Base-by-base conservation (phyloP, 768 basidiomycete genomes). In the Rhizopogon roseolus region DNA sequence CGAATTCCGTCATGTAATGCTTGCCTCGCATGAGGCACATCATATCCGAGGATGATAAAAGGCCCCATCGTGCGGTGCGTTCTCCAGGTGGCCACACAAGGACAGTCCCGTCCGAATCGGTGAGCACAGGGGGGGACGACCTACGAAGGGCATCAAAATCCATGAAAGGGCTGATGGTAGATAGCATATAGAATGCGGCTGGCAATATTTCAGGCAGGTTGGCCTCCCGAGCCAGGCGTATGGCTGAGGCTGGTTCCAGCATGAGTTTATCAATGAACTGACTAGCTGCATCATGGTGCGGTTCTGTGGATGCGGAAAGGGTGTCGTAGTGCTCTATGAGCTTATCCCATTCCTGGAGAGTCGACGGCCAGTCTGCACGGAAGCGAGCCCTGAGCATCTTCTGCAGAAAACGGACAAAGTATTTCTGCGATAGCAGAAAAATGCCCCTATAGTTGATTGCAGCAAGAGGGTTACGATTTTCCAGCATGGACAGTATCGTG, bases 181-280 rank as follows among this genome's bases (percentile, higher is more conserved):
- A 76, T 38, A 80, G 65, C 62, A 76, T 76, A 62, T 81, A 81
- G 60, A 72, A 80, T 0, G 75, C 73, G 57, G 78, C 78, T 0
- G 80, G 80, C 4, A 82, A 67, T 17, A 76, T 62, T 16, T 67
- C 63, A 16, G 66, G 69, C 14, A 79, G 61, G 50, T 71, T 64
- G 46, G 66, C 75, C 34, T 71, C 68, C 42, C 69, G 71, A 0
- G 76, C 79, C 34, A 82, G 72, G 34, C 64, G 53, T 49, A 80
- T 76, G 6, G 74, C 70, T 14, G 65, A 39, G 1, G 41, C 63
- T 0, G 67, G 67, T 37, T 68, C 62, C 11, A 51, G 29, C 51
- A 52, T 48, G 39, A 37, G 37, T 38, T 41, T 51, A 17, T 45
- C 51, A n/a, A 29, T n/a, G 54, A 49, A 49, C 22, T 27, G 17